phyloP scores from a whole-genome alignment of 345 rosid genomes.

The Citrus trifoliata region DNA sequence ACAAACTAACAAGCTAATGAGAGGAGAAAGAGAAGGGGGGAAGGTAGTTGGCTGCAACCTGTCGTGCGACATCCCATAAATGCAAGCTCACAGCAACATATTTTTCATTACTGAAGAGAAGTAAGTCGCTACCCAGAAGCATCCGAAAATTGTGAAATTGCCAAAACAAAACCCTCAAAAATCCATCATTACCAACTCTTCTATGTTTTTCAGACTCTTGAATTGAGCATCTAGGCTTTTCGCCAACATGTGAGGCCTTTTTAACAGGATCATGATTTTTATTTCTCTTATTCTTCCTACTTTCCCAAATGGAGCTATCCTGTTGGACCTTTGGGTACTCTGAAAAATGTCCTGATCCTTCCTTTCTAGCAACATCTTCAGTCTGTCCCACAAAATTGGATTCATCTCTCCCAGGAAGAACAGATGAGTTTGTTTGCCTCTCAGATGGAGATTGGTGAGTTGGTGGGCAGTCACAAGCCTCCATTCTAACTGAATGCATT shows the following conservation, averaged over 20 bases:
- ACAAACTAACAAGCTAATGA: slow-evolving; percentile 6
- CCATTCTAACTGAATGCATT: slow-evolving; percentile 97
- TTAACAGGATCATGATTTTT: slow-evolving; percentile 50
- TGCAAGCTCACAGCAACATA: slow-evolving; percentile 96
- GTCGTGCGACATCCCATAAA: slow-evolving; percentile 75
- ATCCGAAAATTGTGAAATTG: slow-evolving; percentile 95
- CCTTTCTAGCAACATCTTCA: slow-evolving; percentile 36
- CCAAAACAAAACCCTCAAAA: slow-evolving; percentile 83
- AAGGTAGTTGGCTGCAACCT: slow-evolving; percentile 43
- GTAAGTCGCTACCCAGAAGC: slow-evolving; percentile 95
- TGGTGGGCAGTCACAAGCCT: slow-evolving; percentile 97
- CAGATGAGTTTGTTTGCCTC: slow-evolving; percentile 52
- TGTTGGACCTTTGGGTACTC: slow-evolving; percentile 50
- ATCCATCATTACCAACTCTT: slow-evolving; percentile 69
- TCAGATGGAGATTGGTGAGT: slow-evolving; percentile 44
- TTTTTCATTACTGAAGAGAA: slow-evolving; percentile 90
- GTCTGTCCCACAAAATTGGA: slow-evolving; percentile 42
- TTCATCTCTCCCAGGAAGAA: slow-evolving; percentile 49
- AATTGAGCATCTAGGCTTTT: slow-evolving; percentile 60
- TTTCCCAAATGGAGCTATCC: slow-evolving; percentile 55
- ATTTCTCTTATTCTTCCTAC: slow-evolving; percentile 47
- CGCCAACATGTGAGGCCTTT: slow-evolving; percentile 65
- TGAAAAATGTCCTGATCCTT: slow-evolving; percentile 36
- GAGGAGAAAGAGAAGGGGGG: not conserved
- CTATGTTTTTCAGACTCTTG: slow-evolving; percentile 83